These are phyloP conservation scores for Rhizophagus clarus DNA, from an alignment of 192 early-diverging fungal species.

Conservation along the genomic window DNA sequence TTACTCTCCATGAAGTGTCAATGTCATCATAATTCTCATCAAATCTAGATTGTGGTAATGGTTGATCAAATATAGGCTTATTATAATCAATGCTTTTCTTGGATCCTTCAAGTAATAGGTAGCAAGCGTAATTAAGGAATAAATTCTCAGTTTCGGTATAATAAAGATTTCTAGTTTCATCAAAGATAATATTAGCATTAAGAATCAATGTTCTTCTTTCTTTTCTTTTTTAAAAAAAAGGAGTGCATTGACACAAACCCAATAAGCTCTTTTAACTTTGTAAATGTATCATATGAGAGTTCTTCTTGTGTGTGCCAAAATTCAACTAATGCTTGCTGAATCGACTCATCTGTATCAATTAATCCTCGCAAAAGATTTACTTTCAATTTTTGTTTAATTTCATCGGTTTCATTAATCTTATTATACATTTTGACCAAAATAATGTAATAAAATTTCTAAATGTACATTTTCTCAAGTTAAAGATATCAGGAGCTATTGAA, in stretches of 20 bases:
- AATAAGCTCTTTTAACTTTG: conserved; percentile 39
- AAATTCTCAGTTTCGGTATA: conserved; percentile 61
- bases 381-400: conserved; percentile 34
- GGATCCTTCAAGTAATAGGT: conserved; percentile 60
- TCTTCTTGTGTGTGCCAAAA: conserved; percentile 46
- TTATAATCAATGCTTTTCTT: conserved; percentile 63
- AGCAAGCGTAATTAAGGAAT: conserved; percentile 60
- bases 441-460: conserved; percentile 50
- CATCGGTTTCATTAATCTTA: neutral
- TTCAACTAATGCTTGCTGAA: conserved; percentile 38
- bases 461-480: neutral
- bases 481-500: neutral
- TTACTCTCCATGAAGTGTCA: conserved; percentile 59
- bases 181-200: neutral
- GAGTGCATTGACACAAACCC: conserved; percentile 34
- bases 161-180: conserved; percentile 55
- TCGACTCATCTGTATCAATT: conserved; percentile 41
- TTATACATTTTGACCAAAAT: conserved; percentile 46
- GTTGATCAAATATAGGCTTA: conserved; percentile 60
- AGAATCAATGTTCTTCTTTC: neutral
- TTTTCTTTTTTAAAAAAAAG: neutral
- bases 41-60: conserved; percentile 70
- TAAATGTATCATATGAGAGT: conserved; percentile 41
- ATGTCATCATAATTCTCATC: conserved; percentile 57
- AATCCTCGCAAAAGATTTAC: conserved; percentile 51